phyloP scores from a whole-genome alignment of 2,329 filamentous ascomycete genomes.

The Fusarium sp. region DNA sequence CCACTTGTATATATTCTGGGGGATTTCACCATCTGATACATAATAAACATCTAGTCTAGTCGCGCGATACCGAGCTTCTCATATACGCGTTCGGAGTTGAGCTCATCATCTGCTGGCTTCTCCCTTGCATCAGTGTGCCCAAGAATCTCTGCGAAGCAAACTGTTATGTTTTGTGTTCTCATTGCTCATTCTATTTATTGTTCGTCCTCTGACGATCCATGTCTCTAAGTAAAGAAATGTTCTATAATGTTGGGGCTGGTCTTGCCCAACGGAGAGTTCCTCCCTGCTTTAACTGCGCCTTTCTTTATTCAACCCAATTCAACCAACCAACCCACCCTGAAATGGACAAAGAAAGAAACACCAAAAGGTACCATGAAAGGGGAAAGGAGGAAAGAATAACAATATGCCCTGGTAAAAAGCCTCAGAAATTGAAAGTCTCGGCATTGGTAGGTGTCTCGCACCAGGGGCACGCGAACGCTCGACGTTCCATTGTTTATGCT shows the following conservation, averaged over 20 bases:
- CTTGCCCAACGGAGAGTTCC: conserved; percentile 23
- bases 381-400: conserved; percentile 15
- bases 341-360: conserved; percentile 30
- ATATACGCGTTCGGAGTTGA: not conserved
- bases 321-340: conserved; percentile 29
- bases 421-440: conserved; percentile 13
- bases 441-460: conserved; percentile 27
- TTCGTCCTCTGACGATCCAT: conserved; percentile 33
- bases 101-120: not conserved
- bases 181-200: conserved; percentile 39
- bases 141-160: not conserved
- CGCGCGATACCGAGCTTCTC: conserved; percentile 1
- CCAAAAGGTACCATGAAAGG: not conserved
- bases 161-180: conserved; percentile 10
- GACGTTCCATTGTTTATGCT: conserved; percentile 44
- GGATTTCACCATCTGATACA: conserved; percentile 13
- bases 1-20: not conserved
- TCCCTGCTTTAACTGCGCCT: conserved; percentile 36
- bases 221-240: conserved; percentile 36
- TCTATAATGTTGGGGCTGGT: conserved; percentile 37
- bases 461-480: conserved; percentile 17
- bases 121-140: not conserved
- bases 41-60: conserved; percentile 8
- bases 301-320: conserved; percentile 25
- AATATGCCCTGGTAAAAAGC: conserved; percentile 17